Evolutionary conservation across 192 early-diverging fungal species (phyloP), one percentile per base, ranked within the genome.

Genomic region (Coemansia sp.): DNA sequence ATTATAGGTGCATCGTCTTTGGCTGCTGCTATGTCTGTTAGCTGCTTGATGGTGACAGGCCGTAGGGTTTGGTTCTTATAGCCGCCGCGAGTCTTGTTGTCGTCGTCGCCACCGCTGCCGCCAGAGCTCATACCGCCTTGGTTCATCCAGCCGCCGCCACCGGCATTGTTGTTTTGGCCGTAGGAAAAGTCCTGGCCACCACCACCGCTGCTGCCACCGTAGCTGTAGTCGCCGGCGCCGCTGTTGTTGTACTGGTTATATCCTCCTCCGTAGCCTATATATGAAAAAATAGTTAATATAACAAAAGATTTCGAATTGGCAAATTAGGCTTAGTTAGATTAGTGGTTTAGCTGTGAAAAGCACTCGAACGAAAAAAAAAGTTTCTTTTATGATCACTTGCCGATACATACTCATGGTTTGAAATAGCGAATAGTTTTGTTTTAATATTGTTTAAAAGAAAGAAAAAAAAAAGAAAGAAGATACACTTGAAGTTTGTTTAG

Each of bases 31-130:
- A 86, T 80, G 17, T 72, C 69, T 6, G 73, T 29, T 8, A 96
- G 72, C 72, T 93, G 91, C 70, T 91, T 92, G 71, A 94, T 87
- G 14, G 92, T 92, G 20, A 96, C 90, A 18, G 92, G 92, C 20
- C 92, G 87, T 14, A 94, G 82, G 1, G 89, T 85, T 58, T 93
- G 88, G 67, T 75, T 72, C 62, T 66, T 67, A 61, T 73, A 72
- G 20, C 82, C 82, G 34, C 82, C 82, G 18, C 81, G 81, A 52
- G 62, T 32, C 61, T 74, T 74, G 68, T 60, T 71, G 60, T 69
- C 77, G 49, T 71, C 72, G 38, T 63, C 78, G 22, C 61, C 66
- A 18, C 64, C 70, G 52, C 66, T 67, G 5, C 49, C 57, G 33
- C 55, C 49, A 17, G 0, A 14, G 12, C 14, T 29, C 52, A 22